Base-by-base conservation (phyloP, 441 rosid species). In the Erodium moschatum region DNA sequence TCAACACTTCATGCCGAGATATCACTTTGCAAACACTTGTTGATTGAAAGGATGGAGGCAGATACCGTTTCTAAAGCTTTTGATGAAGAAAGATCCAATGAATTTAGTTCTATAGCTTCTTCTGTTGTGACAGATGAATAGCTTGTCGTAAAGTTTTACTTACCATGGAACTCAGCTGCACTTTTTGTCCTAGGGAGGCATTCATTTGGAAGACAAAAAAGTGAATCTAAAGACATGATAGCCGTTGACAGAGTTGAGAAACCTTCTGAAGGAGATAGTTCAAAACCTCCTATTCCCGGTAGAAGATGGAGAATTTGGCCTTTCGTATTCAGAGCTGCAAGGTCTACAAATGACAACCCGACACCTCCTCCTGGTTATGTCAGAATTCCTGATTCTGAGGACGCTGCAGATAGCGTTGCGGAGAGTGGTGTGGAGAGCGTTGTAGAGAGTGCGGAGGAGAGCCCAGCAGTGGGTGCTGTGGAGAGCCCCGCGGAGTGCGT, bases 221-320 rank as follows among this genome's bases (percentile, higher is more conserved):
- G 81, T 71, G 85, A 85, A 82, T 82, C 84, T 11, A 78, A 86
- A 74, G 88, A 86, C 72, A 80, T 81, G 90, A 84, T 83, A 75
- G 80, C 74, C 48, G 80, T 88, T 81, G 89, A 87, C 64, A 42
- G 18, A 70, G 80, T 70, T 63, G 84, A 81, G 80, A 79, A 78
- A 71, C 68, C 78, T 72, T 40, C 73, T 67, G 81, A 69, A 77
- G 87, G 77, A 67, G 74, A 76, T 75, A 70, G 81, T 72, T 78
- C 84, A 67, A 77, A 85, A 72, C 48, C 64, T 63, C 62, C 58
- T 70, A 74, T 83, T n/a, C 52, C 69, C 15, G 69, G 78, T 69
- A 92, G 87, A 78, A 85, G 87, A 80, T 91, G 99, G 98, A 80
- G 81, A 71, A 76, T 93, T 72, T 91, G 97, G 97, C 99, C 99